Evolutionary conservation across 2,329 filamentous ascomycete species (phyloP).

Genomic region (Knufia fluminis): DNA sequence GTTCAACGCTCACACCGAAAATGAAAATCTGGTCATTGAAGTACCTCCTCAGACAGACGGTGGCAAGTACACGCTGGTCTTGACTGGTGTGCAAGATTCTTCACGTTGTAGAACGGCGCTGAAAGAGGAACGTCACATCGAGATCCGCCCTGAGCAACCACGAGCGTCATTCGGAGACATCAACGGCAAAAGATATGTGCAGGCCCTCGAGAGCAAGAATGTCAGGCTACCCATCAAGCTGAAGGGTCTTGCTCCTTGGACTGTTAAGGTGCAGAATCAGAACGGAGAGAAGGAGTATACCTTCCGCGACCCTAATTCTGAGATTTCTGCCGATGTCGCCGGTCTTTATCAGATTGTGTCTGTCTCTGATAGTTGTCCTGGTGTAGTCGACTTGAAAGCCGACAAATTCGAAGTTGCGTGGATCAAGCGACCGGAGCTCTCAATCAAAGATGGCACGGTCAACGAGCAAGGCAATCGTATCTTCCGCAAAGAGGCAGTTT

Average conservation of each 20-base stretch:
- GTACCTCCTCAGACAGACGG: conserved; percentile 68
- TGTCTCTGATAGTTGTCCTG: conserved; percentile 75
- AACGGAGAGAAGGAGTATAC: conserved; percentile 39
- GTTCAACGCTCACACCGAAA: conserved; percentile 55
- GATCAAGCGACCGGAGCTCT: conserved; percentile 70
- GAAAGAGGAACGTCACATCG: conserved; percentile 74
- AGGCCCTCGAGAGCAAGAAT: conserved; percentile 65
- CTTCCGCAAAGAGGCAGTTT: conserved; percentile 71
- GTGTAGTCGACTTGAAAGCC: conserved; percentile 63
- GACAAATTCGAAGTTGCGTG: conserved; percentile 72
- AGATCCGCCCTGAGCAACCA: conserved; percentile 79
- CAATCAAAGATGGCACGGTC: conserved; percentile 55
- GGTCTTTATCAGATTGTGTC: conserved; percentile 74
- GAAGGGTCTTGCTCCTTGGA: conserved; percentile 79
- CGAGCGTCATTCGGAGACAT: conserved; percentile 77
- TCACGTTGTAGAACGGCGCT: conserved; percentile 79
- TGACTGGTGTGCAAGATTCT: conserved; percentile 78
- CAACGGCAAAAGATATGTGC: conserved; percentile 66
- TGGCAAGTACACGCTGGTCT: conserved; percentile 78
- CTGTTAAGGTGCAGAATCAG: conserved; percentile 57
- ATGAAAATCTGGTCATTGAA: conserved; percentile 57
- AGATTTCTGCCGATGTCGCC: conserved; percentile 53
- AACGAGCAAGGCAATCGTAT: conserved; percentile 46
- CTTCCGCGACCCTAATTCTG: conserved; percentile 56
- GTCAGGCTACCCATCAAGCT: conserved; percentile 73